Evolutionary conservation across 2,329 filamentous ascomycete species (phyloP).

Genomic region (Aspergillus pseudotamarii): DNA sequence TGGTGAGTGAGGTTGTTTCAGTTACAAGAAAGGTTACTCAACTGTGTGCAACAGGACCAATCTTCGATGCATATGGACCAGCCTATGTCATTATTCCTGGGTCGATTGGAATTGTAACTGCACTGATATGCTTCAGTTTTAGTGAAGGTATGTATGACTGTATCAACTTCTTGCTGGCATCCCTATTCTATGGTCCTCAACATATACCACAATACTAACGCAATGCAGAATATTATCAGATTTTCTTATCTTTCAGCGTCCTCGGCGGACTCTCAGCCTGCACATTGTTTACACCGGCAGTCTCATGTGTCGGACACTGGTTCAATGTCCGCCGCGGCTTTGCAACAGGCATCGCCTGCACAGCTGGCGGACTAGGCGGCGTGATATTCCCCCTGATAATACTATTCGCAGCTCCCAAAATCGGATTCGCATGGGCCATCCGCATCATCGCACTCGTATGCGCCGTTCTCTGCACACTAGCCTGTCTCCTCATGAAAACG

Average conservation of each 20-base stretch:
- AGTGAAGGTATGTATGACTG: background rate
- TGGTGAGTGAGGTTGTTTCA: conserved; percentile 5
- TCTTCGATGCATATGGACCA: conserved; percentile 22
- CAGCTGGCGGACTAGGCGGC: conserved; percentile 38
- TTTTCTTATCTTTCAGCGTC: conserved; percentile 40
- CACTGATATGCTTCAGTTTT: conserved; percentile 13
- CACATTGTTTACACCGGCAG: conserved; percentile 34
- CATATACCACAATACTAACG: conserved; percentile 12
- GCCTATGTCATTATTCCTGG: conserved; percentile 18
- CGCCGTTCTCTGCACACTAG: conserved; percentile 21
- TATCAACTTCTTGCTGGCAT: background rate
- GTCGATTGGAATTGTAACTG: conserved; percentile 22
- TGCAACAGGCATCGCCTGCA: conserved; percentile 40
- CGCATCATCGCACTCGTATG: conserved; percentile 33
- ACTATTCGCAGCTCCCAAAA: conserved; percentile 27
- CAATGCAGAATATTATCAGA: conserved; percentile 38
- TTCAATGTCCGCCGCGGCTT: conserved; percentile 34
- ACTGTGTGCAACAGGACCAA: conserved; percentile 11
- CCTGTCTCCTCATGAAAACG: conserved; percentile 26
- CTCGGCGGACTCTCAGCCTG: conserved; percentile 37
- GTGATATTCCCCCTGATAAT: conserved; percentile 40
- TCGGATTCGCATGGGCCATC: conserved; percentile 37
- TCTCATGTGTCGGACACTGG: conserved; percentile 39
- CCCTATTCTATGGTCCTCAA: too few species aligned
- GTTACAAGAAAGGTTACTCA: background rate